Evolutionary conservation across 805 yeast genomes (phyloP).

Genomic region (Groenewaldozyma salmanticensis): DNA sequence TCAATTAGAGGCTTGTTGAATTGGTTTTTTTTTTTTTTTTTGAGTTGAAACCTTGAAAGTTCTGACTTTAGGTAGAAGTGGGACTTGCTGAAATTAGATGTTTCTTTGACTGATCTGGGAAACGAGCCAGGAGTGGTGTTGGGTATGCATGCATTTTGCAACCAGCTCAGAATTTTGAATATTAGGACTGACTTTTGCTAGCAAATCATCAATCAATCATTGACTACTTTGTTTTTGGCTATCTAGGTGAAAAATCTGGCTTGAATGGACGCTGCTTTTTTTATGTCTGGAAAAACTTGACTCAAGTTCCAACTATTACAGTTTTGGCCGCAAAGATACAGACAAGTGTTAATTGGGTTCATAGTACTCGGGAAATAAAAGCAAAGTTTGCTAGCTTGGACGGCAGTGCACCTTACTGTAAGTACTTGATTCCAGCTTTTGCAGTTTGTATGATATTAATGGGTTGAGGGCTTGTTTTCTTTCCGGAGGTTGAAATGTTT

Average conservation of each 20-base stretch:
- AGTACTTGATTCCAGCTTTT: constrained; percentile 4
- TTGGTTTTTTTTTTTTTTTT: not conserved
- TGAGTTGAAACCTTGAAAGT: no score
- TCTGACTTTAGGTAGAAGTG: no score
- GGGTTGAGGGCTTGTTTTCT: constrained; percentile 58
- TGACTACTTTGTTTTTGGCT: constrained; percentile 50
- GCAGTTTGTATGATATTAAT: constrained; percentile 24
- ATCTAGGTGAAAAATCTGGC: constrained; percentile 19
- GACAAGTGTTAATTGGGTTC: constrained; percentile 59
- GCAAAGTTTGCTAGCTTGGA: constrained; percentile 2
- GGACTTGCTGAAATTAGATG: not conserved
- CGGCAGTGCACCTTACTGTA: constrained; percentile 4
- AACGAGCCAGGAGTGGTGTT: constrained; percentile 28
- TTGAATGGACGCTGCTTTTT: constrained; percentile 34
- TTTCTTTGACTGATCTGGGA: not conserved
- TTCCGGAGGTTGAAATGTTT: constrained; percentile 74
- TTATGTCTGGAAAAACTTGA: constrained; percentile 60
- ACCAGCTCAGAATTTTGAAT: constrained; percentile 19
- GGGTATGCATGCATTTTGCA: constrained; percentile 19
- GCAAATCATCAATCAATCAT: constrained; percentile 61
- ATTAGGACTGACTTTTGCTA: constrained; percentile 19
- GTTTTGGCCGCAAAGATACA: constrained; percentile 39
- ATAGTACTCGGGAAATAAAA: constrained; percentile 21
- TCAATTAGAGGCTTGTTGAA: not conserved
- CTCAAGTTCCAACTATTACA: constrained; percentile 49